These are phyloP conservation scores for Tolypocladium sp. DNA, from an alignment of 2,329 filamentous ascomycete genomes.

Conservation along the genomic window DNA sequence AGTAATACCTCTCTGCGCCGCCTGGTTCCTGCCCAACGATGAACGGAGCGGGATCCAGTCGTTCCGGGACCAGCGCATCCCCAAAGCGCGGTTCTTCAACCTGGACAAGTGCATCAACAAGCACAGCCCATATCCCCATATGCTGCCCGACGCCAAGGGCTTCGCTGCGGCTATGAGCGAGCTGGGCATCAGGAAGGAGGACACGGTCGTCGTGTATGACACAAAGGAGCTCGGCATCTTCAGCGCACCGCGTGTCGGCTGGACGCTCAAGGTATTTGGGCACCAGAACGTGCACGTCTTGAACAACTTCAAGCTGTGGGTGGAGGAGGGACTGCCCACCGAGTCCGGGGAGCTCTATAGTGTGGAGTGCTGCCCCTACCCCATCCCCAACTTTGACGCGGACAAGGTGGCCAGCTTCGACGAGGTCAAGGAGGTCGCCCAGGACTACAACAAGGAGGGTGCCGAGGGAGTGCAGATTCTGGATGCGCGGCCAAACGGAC, in stretches of 20 bases:
- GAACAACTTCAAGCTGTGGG: slow-evolving; percentile 95
- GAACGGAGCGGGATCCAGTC: slow-evolving; percentile 69
- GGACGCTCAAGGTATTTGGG: slow-evolving; percentile 87
- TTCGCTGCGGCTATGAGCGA: slow-evolving; percentile 86
- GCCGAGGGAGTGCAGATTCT: slow-evolving; percentile 78
- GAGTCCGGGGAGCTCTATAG: slow-evolving; percentile 70
- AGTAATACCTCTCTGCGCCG: slow-evolving; percentile 81
- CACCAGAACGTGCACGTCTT: slow-evolving; percentile 81
- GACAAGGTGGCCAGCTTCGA: slow-evolving; percentile 71
- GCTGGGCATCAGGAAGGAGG: slow-evolving; percentile 77
- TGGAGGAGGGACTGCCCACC: slow-evolving; percentile 70
- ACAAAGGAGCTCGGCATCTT: slow-evolving; percentile 87
- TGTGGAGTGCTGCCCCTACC: slow-evolving; percentile 56
- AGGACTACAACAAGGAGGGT: slow-evolving; percentile 73
- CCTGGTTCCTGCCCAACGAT: slow-evolving; percentile 96
- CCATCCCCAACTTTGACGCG: slow-evolving; percentile 51
- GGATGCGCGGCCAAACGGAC: slow-evolving; percentile 71
- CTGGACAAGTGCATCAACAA: slow-evolving; percentile 86
- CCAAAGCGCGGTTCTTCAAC: slow-evolving; percentile 90
- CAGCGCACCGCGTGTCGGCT: slow-evolving; percentile 84
- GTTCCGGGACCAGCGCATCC: slow-evolving; percentile 77
- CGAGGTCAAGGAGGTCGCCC: slow-evolving; percentile 67
- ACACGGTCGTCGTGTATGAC: slow-evolving; percentile 91
- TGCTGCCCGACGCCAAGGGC: slow-evolving; percentile 74
- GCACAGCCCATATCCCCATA: slow-evolving; percentile 85